These are phyloP conservation scores for Tubosaeta sp. DNA, from an alignment of 768 basidiomycete species.

Conservation along the genomic window DNA sequence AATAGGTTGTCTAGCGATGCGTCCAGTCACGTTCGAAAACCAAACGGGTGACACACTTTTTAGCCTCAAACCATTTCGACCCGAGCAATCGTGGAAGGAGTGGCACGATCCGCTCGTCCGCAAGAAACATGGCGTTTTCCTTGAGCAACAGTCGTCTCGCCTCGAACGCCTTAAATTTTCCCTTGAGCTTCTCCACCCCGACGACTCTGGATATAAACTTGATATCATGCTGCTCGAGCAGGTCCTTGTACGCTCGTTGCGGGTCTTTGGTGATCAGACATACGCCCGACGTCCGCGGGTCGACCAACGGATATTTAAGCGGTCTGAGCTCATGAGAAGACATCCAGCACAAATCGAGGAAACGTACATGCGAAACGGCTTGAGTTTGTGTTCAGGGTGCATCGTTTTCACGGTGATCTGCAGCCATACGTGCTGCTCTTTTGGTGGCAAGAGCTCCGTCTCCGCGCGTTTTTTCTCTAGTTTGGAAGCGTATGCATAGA, in stretches of 20 bases:
- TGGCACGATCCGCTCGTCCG: constrained; percentile 88
- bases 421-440: constrained; percentile 87
- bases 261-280: constrained; percentile 96
- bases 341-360: background rate
- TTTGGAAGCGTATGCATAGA: constrained; percentile 67
- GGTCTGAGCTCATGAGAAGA: constrained; percentile 38
- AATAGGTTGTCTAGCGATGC: constrained; percentile 87
- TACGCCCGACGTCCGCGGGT: constrained; percentile 74
- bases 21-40: too few relatives aligned
- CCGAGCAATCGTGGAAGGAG: constrained; percentile 84
- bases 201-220: constrained; percentile 91
- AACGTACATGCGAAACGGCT: constrained; percentile 81
- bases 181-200: constrained; percentile 86
- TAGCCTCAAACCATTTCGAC: constrained; percentile 87
- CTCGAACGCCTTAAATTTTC: constrained; percentile 85
- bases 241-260: constrained; percentile 93
- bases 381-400: constrained; percentile 67
- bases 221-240: constrained; percentile 71
- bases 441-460: constrained; percentile 68
- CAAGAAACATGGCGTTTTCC: constrained; percentile 90
- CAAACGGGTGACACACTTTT: constrained; percentile 67
- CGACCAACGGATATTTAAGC: constrained; percentile 76
- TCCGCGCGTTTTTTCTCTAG: constrained; percentile 62
- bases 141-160: constrained; percentile 78
- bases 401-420: constrained; percentile 84